These are phyloP conservation scores for Pleurozium schreberi DNA, from an alignment of 225 moss, liverwort and hornwort species.

Conservation along the genomic window DNA sequence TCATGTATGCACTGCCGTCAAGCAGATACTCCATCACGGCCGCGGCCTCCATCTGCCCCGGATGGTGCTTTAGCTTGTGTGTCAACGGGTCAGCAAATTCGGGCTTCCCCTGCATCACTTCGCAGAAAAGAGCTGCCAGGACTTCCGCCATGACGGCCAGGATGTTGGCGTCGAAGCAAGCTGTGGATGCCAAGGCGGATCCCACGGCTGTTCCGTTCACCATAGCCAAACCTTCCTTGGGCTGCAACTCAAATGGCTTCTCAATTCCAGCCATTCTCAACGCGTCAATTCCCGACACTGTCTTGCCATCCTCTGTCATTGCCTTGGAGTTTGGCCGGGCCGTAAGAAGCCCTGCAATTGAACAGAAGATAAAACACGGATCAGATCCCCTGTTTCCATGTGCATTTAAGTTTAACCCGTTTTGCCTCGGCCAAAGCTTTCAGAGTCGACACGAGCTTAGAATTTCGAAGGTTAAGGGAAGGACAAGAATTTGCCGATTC, in stretches of 20 bases:
- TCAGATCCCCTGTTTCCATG: background rate
- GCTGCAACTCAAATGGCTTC: constrained; percentile 49
- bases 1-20: constrained; percentile 60
- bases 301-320: constrained; percentile 22
- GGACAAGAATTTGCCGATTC: background rate
- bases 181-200: constrained; percentile 36
- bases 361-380: background rate
- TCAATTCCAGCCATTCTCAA: constrained; percentile 15
- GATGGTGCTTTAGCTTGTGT: constrained; percentile 65
- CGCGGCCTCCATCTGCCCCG: constrained; percentile 70
- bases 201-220: constrained; percentile 71
- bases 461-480: background rate
- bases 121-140: constrained; percentile 18
- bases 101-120: constrained; percentile 10
- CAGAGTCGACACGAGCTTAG: background rate
- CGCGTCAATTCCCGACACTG: constrained; percentile 7
- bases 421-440: background rate
- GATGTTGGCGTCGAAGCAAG: constrained; percentile 58
- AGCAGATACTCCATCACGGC: constrained; percentile 64
- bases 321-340: constrained; percentile 49
- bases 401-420: too few relatives aligned
- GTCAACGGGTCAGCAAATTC: constrained; percentile 61
- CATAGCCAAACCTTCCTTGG: constrained; percentile 62
- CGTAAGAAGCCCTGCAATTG: constrained; percentile 33
- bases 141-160: constrained; percentile 46